A percentile compares a stretch with the other conserved stretches of the same genome.
Conservation (phyloP, 495 filamentous ascomycete species). For the Neurospora pannonica region DNA sequence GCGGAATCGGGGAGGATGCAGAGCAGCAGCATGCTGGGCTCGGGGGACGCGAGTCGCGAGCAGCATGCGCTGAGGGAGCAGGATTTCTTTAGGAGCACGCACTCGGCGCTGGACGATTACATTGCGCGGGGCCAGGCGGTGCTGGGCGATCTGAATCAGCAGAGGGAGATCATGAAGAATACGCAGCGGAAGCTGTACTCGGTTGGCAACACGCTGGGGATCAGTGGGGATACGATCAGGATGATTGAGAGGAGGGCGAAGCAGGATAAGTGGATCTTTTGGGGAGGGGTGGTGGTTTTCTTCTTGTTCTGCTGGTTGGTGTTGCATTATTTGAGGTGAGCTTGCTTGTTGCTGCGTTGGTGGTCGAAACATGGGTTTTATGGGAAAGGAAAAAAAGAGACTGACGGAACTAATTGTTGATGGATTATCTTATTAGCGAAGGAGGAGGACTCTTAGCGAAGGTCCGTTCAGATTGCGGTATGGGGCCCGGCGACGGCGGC, state of each 20-base stretch:
- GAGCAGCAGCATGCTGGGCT: constrained; percentile 36
- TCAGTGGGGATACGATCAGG: constrained; percentile 91
- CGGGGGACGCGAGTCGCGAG: constrained; percentile 58
- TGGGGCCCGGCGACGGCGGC: neutral
- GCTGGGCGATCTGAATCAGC: constrained; percentile 76
- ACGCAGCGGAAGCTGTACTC: constrained; percentile 86
- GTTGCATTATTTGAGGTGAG: constrained; percentile 68
- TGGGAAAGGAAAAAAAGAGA: neutral
- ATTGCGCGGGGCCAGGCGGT: constrained; percentile 85
- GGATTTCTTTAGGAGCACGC: constrained; percentile 69
- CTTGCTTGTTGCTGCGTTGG: neutral
- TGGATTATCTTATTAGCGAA: neutral
- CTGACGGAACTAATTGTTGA: neutral
- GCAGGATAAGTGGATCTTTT: constrained; percentile 98
- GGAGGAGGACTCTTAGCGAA: neutral
- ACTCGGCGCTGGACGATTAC: constrained; percentile 83
- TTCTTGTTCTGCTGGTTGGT: constrained; percentile 87
- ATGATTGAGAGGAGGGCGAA: constrained; percentile 87
- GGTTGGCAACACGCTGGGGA: constrained; percentile 86
- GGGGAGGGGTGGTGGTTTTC: constrained; percentile 79
- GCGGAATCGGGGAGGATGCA: constrained; percentile 15
- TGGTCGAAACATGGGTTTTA: neutral
- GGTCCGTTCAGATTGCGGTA: neutral
- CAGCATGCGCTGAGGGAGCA: constrained; percentile 83
- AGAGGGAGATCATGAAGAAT: constrained; percentile 88